These are phyloP conservation scores for Penicillium sp. DNA, from an alignment of 2,329 filamentous ascomycete genomes.

Conservation along the genomic window DNA sequence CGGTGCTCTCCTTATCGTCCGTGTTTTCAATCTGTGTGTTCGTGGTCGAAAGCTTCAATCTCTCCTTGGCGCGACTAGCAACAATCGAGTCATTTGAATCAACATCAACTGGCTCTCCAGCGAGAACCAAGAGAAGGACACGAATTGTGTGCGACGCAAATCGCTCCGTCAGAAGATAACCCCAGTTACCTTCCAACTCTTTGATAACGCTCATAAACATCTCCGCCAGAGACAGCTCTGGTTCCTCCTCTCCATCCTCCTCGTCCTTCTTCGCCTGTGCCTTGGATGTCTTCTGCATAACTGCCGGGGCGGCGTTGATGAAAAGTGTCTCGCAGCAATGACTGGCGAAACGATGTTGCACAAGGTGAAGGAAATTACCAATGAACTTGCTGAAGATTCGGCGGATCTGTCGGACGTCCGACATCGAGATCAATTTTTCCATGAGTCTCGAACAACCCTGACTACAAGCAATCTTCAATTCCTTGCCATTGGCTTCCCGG, in stretches of 20 bases:
- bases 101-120: slow-evolving; percentile 76
- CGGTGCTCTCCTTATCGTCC: slow-evolving; percentile 9
- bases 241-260: slow-evolving; percentile 43
- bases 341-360: slow-evolving; percentile 94
- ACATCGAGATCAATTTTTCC: slow-evolving; percentile 85
- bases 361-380: slow-evolving; percentile 81
- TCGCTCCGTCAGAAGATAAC: slow-evolving; percentile 78
- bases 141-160: slow-evolving; percentile 91
- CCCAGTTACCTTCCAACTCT: slow-evolving; percentile 82
- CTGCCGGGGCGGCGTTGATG: slow-evolving; percentile 73
- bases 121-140: slow-evolving; percentile 80
- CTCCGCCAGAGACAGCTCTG: slow-evolving; percentile 71
- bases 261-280: slow-evolving; percentile 46
- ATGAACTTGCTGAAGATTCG: slow-evolving; percentile 80
- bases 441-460: slow-evolving; percentile 92
- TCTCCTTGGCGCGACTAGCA: slow-evolving; percentile 91
- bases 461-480: slow-evolving; percentile 92
- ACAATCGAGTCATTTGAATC: slow-evolving; percentile 70
- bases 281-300: slow-evolving; percentile 68
- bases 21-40: slow-evolving; percentile 51
- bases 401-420: slow-evolving; percentile 78
- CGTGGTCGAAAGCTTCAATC: slow-evolving; percentile 61
- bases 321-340: slow-evolving; percentile 97
- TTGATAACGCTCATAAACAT: slow-evolving; percentile 80
- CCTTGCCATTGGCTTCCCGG: slow-evolving; percentile 83